Evolutionary conservation across 768 basidiomycete species (phyloP).

Genomic region (Austroboletus festivus): DNA sequence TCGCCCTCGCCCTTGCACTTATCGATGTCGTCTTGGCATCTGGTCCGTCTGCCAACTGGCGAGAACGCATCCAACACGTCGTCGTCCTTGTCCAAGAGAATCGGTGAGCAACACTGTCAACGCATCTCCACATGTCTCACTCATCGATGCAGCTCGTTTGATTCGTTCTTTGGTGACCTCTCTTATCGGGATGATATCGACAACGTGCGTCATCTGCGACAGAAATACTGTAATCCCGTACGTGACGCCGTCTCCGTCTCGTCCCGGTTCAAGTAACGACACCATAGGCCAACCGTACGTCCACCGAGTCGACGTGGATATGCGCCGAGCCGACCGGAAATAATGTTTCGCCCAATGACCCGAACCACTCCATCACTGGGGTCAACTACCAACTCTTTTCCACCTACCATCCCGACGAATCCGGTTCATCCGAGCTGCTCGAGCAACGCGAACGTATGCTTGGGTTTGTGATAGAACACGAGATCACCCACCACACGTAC

Average conservation of each 20-base stretch:
- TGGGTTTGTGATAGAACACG: conserved; percentile 21
- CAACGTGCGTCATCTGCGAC: conserved; percentile 20
- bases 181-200: conserved; percentile 23
- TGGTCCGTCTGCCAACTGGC: conserved; percentile 13
- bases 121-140: too few species aligned
- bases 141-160: conserved; percentile 25
- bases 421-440: not conserved
- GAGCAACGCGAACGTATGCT: conserved; percentile 15
- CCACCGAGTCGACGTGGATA: conserved; percentile 7
- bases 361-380: conserved; percentile 24
- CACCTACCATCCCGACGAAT: conserved; percentile 21
- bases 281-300: conserved; percentile 14
- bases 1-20: conserved; percentile 7
- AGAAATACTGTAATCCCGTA: conserved; percentile 25
- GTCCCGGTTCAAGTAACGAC: not conserved
- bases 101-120: conserved; percentile 11
- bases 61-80: conserved; percentile 23
- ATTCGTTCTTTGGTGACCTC: conserved; percentile 27
- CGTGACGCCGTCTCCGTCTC: not conserved
- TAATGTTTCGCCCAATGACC: conserved; percentile 25
- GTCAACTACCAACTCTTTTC: conserved; percentile 24
- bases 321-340: conserved; percentile 16
- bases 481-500: conserved; percentile 10
- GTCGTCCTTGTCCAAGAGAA: conserved; percentile 29
- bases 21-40: not conserved